Conservation (phyloP, 2,329 filamentous ascomycete species). For the Fusarium stilboides region DNA sequence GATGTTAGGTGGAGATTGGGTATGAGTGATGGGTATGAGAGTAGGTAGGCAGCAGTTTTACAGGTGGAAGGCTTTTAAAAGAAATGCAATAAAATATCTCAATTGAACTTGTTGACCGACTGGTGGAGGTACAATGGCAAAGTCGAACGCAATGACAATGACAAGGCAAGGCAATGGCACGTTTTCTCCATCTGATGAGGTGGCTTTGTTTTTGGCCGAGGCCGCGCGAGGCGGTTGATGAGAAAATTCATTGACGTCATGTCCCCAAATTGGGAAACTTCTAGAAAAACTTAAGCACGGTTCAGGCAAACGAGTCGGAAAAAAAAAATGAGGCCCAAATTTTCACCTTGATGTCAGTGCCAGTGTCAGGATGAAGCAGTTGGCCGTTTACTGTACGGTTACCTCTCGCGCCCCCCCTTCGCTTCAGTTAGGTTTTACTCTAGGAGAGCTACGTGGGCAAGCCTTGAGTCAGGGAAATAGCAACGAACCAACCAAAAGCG, state of each 20-base stretch:
- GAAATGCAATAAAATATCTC: slow-evolving; percentile 24
- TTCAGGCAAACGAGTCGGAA: not conserved
- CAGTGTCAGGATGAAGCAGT: not conserved
- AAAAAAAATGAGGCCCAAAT: slow-evolving; percentile 10
- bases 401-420: slow-evolving; percentile 6
- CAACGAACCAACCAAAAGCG: slow-evolving; percentile 28
- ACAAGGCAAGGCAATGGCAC: not conserved
- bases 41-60: slow-evolving; percentile 9
- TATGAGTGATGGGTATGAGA: slow-evolving; percentile 19
- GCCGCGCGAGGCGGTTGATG: slow-evolving; percentile 26
- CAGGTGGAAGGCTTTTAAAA: slow-evolving; percentile 31
- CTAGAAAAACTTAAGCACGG: slow-evolving; percentile 12
- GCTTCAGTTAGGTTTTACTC: slow-evolving; percentile 12
- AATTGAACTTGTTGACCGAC: slow-evolving; percentile 16
- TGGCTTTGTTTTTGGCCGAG: slow-evolving; percentile 31
- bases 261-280: slow-evolving; percentile 24
- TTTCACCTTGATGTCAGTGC: slow-evolving; percentile 23
- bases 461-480: slow-evolving; percentile 38
- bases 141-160: not conserved
- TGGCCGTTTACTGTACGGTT: not conserved
- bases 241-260: slow-evolving; percentile 32
- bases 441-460: slow-evolving; percentile 36
- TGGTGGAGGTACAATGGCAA: slow-evolving; percentile 13
- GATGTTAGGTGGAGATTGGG: slow-evolving; percentile 20
- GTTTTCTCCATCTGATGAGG: slow-evolving; percentile 30